These are phyloP conservation scores for Lolium rigidum DNA, from an alignment of 176 grass and related monocot genomes.

Conservation along the genomic window DNA sequence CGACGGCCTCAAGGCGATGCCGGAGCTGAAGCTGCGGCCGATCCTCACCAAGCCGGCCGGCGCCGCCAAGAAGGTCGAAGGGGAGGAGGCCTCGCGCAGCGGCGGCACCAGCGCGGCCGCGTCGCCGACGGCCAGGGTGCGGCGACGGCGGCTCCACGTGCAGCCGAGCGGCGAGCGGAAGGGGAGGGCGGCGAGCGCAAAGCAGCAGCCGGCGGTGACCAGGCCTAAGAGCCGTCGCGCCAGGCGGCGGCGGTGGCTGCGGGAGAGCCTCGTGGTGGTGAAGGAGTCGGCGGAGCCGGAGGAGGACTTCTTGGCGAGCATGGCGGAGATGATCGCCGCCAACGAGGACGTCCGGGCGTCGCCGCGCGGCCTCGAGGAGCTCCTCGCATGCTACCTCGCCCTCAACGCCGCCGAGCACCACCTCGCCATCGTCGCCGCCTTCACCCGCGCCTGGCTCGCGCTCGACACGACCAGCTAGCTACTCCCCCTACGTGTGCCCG, in stretches of 20 bases:
- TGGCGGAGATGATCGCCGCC: constrained; percentile 78
- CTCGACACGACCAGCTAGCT: background rate
- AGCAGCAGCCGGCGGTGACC: background rate
- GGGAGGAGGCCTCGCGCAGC: background rate
- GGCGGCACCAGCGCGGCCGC: constrained; percentile 29
- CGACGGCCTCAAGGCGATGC: constrained; percentile 17
- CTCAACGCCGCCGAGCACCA: constrained; percentile 84
- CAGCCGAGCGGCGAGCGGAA: background rate
- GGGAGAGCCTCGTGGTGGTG: constrained; percentile 70
- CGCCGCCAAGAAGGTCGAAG: background rate
- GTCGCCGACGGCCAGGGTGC: constrained; percentile 37
- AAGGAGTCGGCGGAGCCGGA: constrained; percentile 68
- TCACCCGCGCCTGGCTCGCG: constrained; percentile 65
- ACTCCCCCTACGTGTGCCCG: background rate
- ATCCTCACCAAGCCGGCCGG: constrained; percentile 54
- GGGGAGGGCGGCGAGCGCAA: background rate
- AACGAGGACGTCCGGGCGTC: constrained; percentile 49
- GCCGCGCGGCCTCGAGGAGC: constrained; percentile 59
- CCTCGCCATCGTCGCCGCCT: constrained; percentile 70
- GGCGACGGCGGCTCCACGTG: constrained; percentile 25
- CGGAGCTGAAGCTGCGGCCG: constrained; percentile 73
- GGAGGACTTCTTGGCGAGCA: constrained; percentile 78
- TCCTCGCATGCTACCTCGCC: constrained; percentile 79
- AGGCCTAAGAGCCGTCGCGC: background rate
- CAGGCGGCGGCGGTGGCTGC: constrained; percentile 31